Conservation (phyloP, 2,329 filamentous ascomycete species). For the Cordyceps tenuipes region DNA sequence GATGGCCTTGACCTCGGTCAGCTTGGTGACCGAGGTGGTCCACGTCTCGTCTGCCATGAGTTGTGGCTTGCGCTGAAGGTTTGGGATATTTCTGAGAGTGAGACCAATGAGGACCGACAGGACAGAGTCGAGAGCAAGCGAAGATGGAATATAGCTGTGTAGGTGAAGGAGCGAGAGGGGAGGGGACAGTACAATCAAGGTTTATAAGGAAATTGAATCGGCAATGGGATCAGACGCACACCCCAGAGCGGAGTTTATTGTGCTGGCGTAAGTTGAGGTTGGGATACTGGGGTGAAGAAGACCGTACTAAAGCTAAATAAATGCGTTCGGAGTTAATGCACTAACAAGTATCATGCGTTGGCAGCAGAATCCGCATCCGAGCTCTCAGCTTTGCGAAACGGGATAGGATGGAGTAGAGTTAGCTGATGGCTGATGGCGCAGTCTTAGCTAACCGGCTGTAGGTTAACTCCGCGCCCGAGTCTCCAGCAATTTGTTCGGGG, state of each 20-base stretch:
- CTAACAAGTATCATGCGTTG: background rate
- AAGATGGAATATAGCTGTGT: background rate
- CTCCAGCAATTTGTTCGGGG: background rate
- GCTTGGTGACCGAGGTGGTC: conserved; percentile 5
- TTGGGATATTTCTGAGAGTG: background rate
- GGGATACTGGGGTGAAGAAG: too few species aligned
- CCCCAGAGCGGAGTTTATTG: background rate
- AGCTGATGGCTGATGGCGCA: background rate
- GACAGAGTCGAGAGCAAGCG: background rate
- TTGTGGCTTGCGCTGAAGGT: background rate
- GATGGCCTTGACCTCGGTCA: conserved; percentile 16
- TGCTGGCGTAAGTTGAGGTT: background rate
- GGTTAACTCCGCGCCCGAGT: background rate
- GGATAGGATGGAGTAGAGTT: background rate
- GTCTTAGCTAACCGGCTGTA: background rate
- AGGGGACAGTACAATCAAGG: background rate
- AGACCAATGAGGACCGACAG: background rate
- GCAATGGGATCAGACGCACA: background rate
- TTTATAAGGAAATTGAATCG: background rate
- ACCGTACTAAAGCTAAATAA: background rate
- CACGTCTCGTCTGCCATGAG: conserved; percentile 5
- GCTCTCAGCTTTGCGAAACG: background rate
- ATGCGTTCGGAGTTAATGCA: background rate
- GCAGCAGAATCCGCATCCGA: background rate
- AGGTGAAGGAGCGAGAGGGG: background rate